Conservation (phyloP, 1,284 basidiomycete genomes). For the Malassezia sp. region DNA sequence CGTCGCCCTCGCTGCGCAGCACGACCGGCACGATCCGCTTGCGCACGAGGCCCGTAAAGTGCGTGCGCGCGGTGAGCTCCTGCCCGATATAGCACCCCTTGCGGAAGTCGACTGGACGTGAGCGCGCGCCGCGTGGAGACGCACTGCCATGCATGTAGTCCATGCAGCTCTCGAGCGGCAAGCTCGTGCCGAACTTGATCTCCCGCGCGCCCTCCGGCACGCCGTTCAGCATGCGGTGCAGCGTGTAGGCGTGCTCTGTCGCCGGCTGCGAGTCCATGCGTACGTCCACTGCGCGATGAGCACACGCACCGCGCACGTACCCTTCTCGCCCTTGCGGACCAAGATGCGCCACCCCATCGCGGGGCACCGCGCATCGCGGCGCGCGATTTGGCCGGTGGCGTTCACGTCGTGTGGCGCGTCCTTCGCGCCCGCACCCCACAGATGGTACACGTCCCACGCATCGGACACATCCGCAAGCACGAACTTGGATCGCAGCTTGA, state of each 20-base stretch:
- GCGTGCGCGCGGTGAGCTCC: slow-evolving; percentile 89
- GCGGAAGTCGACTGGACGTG: slow-evolving; percentile 69
- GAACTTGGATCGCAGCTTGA: slow-evolving; percentile 79
- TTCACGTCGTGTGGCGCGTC: not conserved
- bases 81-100: slow-evolving; percentile 99
- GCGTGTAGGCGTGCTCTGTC: slow-evolving; percentile 52
- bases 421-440: slow-evolving; percentile 56
- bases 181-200: slow-evolving; percentile 62
- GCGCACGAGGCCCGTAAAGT: slow-evolving; percentile 81
- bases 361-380: slow-evolving; percentile 23
- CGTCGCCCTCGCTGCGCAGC: slow-evolving; percentile 8
- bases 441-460: slow-evolving; percentile 66
- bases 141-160: slow-evolving; percentile 82
- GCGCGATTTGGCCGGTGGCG: not conserved
- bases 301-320: not conserved
- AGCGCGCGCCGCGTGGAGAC: too few species aligned
- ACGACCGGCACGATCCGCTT: slow-evolving; percentile 76
- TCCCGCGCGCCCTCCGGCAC: slow-evolving; percentile 77
- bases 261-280: not conserved
- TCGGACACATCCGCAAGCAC: slow-evolving; percentile 62
- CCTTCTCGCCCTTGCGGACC: not conserved
- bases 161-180: slow-evolving; percentile 87
- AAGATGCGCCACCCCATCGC: slow-evolving; percentile 31
- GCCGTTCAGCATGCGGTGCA: slow-evolving; percentile 69
- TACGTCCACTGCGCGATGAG: too few species aligned